phyloP scores from a whole-genome alignment of 192 early-diverging fungal genomes.

The Coemansia asiatica region DNA sequence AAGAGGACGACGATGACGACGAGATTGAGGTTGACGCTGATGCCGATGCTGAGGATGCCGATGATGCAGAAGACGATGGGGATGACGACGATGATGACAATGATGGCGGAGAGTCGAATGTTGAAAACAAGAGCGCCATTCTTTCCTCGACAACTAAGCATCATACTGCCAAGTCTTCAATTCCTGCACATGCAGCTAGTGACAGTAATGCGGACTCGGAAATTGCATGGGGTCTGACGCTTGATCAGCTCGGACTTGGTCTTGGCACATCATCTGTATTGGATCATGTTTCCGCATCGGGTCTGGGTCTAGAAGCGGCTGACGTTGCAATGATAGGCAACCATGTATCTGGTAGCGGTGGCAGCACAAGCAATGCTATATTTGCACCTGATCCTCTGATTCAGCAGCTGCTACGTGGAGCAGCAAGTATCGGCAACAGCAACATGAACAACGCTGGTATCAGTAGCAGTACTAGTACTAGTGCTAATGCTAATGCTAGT shows the following conservation, averaged over 20 bases:
- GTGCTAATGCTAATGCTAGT: too few relatives aligned
- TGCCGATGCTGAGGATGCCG: not conserved
- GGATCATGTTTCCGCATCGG: not conserved
- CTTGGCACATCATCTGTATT: not conserved
- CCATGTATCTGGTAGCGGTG: not conserved
- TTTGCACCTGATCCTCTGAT: conserved; percentile 34
- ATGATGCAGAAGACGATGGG: not conserved
- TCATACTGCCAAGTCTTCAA: not conserved
- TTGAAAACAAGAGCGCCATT: not conserved
- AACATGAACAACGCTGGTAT: not conserved
- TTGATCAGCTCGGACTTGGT: conserved; percentile 35
- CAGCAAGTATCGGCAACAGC: conserved; percentile 17
- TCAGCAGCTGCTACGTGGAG: conserved; percentile 41
- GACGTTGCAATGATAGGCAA: not conserved
- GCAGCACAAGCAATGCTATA: not conserved
- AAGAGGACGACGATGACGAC: conserved; percentile 41
- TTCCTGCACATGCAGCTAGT: conserved; percentile 2
- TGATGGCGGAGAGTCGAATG: not conserved
- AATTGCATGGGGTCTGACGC: conserved; percentile 24
- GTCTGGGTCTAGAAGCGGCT: conserved; percentile 2
- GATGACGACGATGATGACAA: conserved; percentile 3
- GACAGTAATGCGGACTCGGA: not conserved
- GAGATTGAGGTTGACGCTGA: conserved; percentile 4
- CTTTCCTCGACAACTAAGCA: not conserved
- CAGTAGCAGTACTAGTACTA: not conserved